A percentile compares a stretch with the other conserved stretches of the same genome.
phyloP scores from a whole-genome alignment of 139 green algal genomes.

The Chlamydomonas incerta region DNA sequence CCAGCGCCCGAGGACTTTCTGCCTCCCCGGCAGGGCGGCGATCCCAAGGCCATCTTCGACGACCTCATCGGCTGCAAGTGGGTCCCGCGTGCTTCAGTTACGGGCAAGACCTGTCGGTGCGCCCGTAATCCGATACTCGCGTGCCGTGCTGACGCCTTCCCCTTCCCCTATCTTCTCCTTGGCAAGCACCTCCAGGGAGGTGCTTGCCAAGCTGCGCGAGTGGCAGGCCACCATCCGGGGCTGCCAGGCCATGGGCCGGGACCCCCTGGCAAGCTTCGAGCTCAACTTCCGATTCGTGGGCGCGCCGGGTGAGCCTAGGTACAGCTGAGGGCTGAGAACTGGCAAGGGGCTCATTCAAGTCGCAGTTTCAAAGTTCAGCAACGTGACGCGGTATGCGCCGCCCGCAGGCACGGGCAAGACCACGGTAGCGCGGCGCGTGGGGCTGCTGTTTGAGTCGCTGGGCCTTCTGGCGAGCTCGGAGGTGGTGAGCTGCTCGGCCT shows the following conservation, averaged over 20 bases:
- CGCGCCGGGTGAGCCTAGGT: constrained; percentile 33
- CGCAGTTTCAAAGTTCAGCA: too few relatives aligned
- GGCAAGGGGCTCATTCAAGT: too few relatives aligned
- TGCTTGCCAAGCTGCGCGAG: constrained; percentile 55
- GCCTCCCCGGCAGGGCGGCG: not conserved
- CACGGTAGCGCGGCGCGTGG: constrained; percentile 58
- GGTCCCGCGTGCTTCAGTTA: too few relatives aligned
- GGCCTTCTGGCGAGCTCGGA: constrained; percentile 46
- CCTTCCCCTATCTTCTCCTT: not conserved
- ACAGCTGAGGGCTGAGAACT: too few relatives aligned
- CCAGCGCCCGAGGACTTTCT: constrained; percentile 54
- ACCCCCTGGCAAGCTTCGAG: constrained; percentile 57
- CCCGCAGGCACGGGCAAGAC: constrained; percentile 67
- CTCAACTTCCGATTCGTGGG: constrained; percentile 60
- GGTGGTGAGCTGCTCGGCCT: constrained; percentile 54
- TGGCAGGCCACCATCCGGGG: constrained; percentile 58
- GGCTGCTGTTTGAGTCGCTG: constrained; percentile 56
- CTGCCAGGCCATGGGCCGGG: constrained; percentile 46
- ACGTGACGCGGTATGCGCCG: too few relatives aligned
- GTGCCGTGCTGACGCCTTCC: too few relatives aligned
- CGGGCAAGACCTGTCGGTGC: too few relatives aligned
- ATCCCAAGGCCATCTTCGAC: constrained; percentile 36
- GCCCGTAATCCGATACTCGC: too few relatives aligned
- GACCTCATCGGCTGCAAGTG: constrained; percentile 59
- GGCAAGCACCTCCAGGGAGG: constrained; percentile 39